phyloP scores from a whole-genome alignment of 2,329 filamentous ascomycete species.

The Metarhizium rileyi region DNA sequence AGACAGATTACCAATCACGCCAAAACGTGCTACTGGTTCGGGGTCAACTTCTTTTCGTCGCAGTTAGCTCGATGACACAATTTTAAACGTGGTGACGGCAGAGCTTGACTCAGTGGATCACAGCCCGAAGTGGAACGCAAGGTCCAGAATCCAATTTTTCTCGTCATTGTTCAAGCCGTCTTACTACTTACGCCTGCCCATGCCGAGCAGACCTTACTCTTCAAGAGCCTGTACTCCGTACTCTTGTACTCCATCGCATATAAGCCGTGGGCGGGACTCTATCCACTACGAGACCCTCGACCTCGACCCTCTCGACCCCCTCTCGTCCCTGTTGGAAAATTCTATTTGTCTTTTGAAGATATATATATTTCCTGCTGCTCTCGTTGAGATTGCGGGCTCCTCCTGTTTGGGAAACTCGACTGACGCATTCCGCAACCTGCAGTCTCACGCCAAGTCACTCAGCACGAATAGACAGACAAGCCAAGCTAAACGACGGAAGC shows the following conservation, averaged over 20 bases:
- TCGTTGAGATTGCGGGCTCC: neutral
- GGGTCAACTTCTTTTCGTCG: neutral
- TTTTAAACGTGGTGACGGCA: constrained; percentile 5
- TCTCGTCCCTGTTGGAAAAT: neutral
- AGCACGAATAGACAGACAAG: no score
- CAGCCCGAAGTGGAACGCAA: neutral
- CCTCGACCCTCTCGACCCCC: neutral
- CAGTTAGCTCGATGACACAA: constrained; percentile 5
- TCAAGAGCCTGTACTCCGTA: no score
- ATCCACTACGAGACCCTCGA: neutral
- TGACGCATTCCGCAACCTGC: neutral
- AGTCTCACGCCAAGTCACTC: neutral
- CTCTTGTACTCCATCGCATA: neutral
- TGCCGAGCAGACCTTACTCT: neutral
- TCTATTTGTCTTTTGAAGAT: neutral
- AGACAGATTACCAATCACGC: neutral
- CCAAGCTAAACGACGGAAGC: neutral
- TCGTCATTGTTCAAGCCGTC: neutral
- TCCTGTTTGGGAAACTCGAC: neutral
- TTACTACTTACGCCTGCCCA: neutral
- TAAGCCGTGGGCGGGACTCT: neutral
- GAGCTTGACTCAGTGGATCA: constrained; percentile 3
- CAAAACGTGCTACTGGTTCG: neutral
- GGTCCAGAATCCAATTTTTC: neutral
- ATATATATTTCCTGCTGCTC: neutral